These are phyloP conservation scores for Aspergillus haitiensis DNA, from an alignment of 495 filamentous ascomycete species.

Conservation along the genomic window DNA sequence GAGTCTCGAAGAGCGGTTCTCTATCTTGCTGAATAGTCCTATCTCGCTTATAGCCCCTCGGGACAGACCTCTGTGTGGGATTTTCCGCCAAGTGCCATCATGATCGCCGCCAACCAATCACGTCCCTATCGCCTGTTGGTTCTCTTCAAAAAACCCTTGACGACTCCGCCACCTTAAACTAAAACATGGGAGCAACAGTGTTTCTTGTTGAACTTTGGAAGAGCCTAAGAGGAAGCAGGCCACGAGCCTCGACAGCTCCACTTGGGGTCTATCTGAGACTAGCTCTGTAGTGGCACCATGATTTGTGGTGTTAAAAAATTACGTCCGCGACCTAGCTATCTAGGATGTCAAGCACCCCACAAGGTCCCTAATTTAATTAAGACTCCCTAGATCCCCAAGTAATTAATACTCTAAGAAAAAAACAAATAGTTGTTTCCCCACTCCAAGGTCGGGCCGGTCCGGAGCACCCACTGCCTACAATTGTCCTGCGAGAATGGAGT, in stretches of 20 bases:
- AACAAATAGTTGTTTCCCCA: background rate
- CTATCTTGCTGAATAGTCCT: background rate
- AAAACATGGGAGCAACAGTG: conserved; percentile 9
- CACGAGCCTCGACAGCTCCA: conserved; percentile 8
- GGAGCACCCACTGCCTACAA: conserved; percentile 7
- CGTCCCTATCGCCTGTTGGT: conserved; percentile 4
- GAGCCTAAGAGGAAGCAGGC: conserved; percentile 6
- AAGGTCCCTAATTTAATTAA: too few species aligned
- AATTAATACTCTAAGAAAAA: too few species aligned
- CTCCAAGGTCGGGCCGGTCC: conserved; percentile 9
- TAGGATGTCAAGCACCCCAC: too few species aligned
- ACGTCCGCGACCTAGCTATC: too few species aligned
- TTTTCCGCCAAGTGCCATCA: conserved; percentile 12
- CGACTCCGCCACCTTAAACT: conserved; percentile 16
- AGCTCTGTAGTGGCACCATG: too few species aligned
- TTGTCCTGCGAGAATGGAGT: conserved; percentile 7
- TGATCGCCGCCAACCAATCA: conserved; percentile 17
- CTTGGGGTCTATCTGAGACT: conserved; percentile 9
- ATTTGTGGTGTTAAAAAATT: too few species aligned
- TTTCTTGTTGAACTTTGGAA: conserved; percentile 13
- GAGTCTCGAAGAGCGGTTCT: too few species aligned
- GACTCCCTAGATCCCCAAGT: too few species aligned
- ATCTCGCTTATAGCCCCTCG: background rate
- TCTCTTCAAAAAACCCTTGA: background rate
- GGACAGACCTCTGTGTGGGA: conserved; percentile 1